Percentiles rank a stretch among this genome's conserved stretches.
These are phyloP conservation scores for Botrytis cinerea DNA, from an alignment of 2,329 filamentous ascomycete species.

Conservation along the genomic window DNA sequence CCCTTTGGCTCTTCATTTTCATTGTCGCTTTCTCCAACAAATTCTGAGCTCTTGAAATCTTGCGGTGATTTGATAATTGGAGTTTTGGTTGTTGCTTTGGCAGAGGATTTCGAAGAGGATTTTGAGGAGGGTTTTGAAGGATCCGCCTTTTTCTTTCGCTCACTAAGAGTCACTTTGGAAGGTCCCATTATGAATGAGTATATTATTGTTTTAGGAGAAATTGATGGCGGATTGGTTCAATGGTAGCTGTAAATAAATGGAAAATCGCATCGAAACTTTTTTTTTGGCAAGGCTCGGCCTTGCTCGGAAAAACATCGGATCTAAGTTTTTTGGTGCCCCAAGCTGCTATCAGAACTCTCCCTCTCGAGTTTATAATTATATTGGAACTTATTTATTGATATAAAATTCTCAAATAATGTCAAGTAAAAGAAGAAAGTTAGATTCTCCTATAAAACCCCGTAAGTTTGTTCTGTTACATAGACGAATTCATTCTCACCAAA, in stretches of 20 bases:
- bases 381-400: neutral
- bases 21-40: conserved; percentile 38
- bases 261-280: conserved; percentile 27
- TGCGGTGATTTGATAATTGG: conserved; percentile 15
- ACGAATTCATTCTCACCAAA: conserved; percentile 21
- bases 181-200: conserved; percentile 27
- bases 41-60: conserved; percentile 38
- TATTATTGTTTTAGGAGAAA: conserved; percentile 2
- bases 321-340: conserved; percentile 26
- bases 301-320: conserved; percentile 25
- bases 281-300: conserved; percentile 26
- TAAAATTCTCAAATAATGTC: conserved; percentile 8
- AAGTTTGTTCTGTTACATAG: conserved; percentile 30
- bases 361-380: neutral
- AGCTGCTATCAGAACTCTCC: conserved; percentile 1
- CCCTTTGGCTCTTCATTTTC: conserved; percentile 30
- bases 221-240: conserved; percentile 14
- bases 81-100: conserved; percentile 8
- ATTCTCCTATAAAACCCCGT: conserved; percentile 44
- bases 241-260: neutral
- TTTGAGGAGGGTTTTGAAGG: conserved; percentile 26
- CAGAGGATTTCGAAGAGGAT: conserved; percentile 20
- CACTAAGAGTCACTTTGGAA: conserved; percentile 29
- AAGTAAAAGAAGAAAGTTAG: conserved; percentile 48
- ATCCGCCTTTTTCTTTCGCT: conserved; percentile 30